Evolutionary conservation across 73 alveolate species (phyloP).

Genomic region (Symbiodinium pilosum): DNA sequence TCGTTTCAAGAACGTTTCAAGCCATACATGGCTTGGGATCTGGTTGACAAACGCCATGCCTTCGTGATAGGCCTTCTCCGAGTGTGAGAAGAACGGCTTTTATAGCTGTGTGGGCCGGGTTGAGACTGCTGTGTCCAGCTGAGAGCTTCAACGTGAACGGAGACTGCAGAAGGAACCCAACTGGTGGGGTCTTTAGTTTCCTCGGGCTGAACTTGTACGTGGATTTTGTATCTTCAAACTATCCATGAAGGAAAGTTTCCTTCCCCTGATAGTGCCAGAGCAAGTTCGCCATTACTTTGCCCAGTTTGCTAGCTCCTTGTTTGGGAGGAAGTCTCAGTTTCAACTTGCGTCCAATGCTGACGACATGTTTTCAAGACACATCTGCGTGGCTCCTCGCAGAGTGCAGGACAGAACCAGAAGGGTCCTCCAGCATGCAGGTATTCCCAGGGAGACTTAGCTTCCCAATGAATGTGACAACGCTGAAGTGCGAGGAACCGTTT

Average conservation of each 20-base stretch:
- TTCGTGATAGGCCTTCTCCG: constrained; percentile 59
- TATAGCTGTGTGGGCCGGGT: constrained; percentile 62
- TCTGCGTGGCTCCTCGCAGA: too few species aligned
- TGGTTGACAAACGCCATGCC: too few species aligned
- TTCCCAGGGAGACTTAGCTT: too few species aligned
- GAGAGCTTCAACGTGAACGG: background rate
- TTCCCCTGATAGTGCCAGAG: background rate
- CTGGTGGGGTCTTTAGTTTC: background rate
- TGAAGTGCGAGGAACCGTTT: too few species aligned
- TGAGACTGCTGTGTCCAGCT: constrained; percentile 78
- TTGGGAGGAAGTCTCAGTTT: background rate
- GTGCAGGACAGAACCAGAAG: too few species aligned
- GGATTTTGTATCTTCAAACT: background rate
- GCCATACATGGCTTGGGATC: too few species aligned
- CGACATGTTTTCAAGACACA: background rate
- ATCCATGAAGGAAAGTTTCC: too few species aligned
- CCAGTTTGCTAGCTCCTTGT: background rate
- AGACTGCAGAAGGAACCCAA: background rate
- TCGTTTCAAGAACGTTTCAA: too few species aligned
- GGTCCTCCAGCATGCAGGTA: too few species aligned
- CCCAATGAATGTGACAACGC: too few species aligned
- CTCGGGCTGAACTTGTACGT: background rate
- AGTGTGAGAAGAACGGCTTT: constrained; percentile 59
- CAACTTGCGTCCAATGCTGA: background rate
- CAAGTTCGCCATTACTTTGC: too few species aligned